phyloP scores from a whole-genome alignment of 2,329 filamentous ascomycete genomes.

The Xylariaceae sp. region DNA sequence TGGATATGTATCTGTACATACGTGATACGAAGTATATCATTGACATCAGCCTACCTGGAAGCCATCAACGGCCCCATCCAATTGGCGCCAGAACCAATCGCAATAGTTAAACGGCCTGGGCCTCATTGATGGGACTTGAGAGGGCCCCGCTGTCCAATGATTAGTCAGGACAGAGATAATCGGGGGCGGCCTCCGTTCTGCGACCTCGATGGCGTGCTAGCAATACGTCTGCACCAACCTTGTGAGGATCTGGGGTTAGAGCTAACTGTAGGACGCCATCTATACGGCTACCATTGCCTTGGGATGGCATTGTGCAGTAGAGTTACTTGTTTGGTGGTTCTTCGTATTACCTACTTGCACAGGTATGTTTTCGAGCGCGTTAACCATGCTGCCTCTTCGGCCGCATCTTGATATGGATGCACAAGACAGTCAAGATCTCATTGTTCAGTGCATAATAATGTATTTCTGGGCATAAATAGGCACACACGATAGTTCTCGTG shows the following conservation, averaged over 20 bases:
- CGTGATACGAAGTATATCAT: not conserved
- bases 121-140: constrained; percentile 9
- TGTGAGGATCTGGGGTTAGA: constrained; percentile 20
- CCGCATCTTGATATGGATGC: not conserved
- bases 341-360: not conserved
- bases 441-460: not conserved
- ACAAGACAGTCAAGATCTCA: not conserved
- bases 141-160: constrained; percentile 13
- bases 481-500: not conserved
- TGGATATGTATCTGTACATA: not conserved
- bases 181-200: constrained; percentile 12
- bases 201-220: constrained; percentile 15
- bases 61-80: constrained; percentile 7
- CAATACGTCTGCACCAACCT: constrained; percentile 17
- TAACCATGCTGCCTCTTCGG: constrained; percentile 3
- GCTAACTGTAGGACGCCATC: constrained; percentile 18
- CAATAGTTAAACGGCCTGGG: constrained; percentile 13
- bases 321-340: not conserved
- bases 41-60: constrained; percentile 17
- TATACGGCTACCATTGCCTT: constrained; percentile 21
- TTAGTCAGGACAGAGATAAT: constrained; percentile 4
- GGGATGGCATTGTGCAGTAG: constrained; percentile 15
- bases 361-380: not conserved
- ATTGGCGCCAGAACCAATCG: constrained; percentile 8
- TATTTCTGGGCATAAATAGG: not conserved